These are phyloP conservation scores for Auricularia sp. DNA, from an alignment of 768 basidiomycete genomes.

Conservation along the genomic window DNA sequence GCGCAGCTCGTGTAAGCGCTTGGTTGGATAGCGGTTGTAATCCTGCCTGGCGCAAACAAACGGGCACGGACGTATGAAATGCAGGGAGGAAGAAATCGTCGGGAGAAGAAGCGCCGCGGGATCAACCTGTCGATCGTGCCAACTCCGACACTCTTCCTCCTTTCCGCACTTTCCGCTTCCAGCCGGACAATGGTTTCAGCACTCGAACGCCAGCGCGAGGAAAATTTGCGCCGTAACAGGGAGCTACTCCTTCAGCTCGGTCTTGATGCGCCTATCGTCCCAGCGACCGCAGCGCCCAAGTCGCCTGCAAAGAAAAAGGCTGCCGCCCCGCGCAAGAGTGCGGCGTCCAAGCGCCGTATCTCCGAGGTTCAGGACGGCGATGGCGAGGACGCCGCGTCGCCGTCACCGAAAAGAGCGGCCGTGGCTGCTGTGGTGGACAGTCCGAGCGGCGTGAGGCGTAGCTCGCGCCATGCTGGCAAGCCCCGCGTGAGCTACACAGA, in stretches of 20 bases:
- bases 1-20: no score
- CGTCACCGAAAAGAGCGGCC: not conserved
- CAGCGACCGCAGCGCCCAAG: not conserved
- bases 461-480: slow-evolving; percentile 54
- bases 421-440: not conserved
- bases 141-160: not conserved
- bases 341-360: not conserved
- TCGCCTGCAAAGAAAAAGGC: not conserved
- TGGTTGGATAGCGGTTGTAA: no score
- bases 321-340: not conserved
- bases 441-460: slow-evolving; percentile 37
- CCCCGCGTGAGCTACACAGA: slow-evolving; percentile 38
- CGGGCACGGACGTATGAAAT: no score
- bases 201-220: not conserved
- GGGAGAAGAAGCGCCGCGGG: not conserved
- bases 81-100: no score
- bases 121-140: not conserved
- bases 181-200: not conserved
- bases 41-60: no score
- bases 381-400: not conserved
- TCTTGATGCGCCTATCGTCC: not conserved
- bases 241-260: slow-evolving; percentile 3
- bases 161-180: not conserved
- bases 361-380: slow-evolving; percentile 3
- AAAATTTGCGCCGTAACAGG: slow-evolving; percentile 2